Percentiles rank a stretch among this genome's conserved stretches.
These are phyloP conservation scores for Beauveria sp. DNA, from an alignment of 2,329 filamentous ascomycete species.

Conservation along the genomic window DNA sequence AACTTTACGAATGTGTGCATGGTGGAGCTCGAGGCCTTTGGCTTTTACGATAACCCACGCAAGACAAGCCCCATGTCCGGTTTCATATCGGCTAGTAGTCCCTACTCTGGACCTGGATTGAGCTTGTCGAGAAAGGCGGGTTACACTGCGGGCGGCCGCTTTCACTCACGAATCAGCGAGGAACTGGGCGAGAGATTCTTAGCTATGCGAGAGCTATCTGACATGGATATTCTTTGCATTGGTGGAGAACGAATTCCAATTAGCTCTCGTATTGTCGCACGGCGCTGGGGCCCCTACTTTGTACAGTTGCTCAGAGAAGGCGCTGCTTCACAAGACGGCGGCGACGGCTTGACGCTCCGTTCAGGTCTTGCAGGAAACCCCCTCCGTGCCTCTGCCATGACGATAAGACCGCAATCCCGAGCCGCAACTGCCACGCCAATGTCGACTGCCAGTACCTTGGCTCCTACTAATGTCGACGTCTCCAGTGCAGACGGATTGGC, in stretches of 20 bases:
- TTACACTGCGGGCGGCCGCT: slow-evolving; percentile 66
- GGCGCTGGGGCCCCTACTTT: slow-evolving; percentile 93
- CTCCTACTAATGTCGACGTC: slow-evolving; percentile 35
- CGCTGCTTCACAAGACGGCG: slow-evolving; percentile 61
- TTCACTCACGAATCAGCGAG: slow-evolving; percentile 69
- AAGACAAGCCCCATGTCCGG: slow-evolving; percentile 70
- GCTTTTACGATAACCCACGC: slow-evolving; percentile 91
- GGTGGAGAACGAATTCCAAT: slow-evolving; percentile 87
- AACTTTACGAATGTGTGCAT: slow-evolving; percentile 97
- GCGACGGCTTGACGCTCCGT: slow-evolving; percentile 68
- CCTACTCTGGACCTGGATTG: slow-evolving; percentile 48
- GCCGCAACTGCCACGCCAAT: slow-evolving; percentile 41
- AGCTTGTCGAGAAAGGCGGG: slow-evolving; percentile 53
- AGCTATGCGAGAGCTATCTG: slow-evolving; percentile 73
- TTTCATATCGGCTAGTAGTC: slow-evolving; percentile 77
- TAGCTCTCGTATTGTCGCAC: slow-evolving; percentile 80
- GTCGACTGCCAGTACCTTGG: slow-evolving; percentile 36
- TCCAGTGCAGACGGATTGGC: slow-evolving; percentile 31
- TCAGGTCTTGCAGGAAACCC: slow-evolving; percentile 50
- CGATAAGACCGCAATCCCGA: slow-evolving; percentile 65
- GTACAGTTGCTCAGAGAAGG: slow-evolving; percentile 84
- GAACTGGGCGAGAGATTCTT: slow-evolving; percentile 79
- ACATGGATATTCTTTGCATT: slow-evolving; percentile 94
- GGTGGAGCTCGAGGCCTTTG: slow-evolving; percentile 95
- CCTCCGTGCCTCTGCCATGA: slow-evolving; percentile 72